Conservation (phyloP, 768 basidiomycete species). For the Boletus vermiculosoides region DNA sequence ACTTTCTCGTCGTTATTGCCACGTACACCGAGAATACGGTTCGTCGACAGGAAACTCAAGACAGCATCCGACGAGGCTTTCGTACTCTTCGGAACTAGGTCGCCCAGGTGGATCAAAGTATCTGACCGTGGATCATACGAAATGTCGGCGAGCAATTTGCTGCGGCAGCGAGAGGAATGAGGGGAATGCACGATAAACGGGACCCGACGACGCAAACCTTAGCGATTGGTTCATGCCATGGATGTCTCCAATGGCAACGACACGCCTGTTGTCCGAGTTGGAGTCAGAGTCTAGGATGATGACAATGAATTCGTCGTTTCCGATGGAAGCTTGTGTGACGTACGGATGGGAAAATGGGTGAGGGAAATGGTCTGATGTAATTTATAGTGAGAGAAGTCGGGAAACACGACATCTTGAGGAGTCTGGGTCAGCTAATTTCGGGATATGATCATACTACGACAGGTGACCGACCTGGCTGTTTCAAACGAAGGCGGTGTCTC, state of each 20-base stretch:
- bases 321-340: neutral
- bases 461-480: slow-evolving; percentile 16
- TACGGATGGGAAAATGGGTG: slow-evolving; percentile 57
- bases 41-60: slow-evolving; percentile 58
- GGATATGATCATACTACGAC: neutral
- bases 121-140: slow-evolving; percentile 62
- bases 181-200: neutral
- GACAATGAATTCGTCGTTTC: neutral
- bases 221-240: slow-evolving; percentile 78
- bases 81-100: slow-evolving; percentile 68
- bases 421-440: neutral
- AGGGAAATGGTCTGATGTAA: slow-evolving; percentile 41
- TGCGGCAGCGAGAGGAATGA: slow-evolving; percentile 26
- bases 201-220: slow-evolving; percentile 44
- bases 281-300: slow-evolving; percentile 45
- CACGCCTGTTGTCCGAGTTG: slow-evolving; percentile 40
- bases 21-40: slow-evolving; percentile 75
- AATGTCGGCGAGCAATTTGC: slow-evolving; percentile 60
- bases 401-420: slow-evolving; percentile 24
- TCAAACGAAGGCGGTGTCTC: neutral
- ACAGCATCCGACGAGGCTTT: slow-evolving; percentile 57
- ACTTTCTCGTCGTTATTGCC: slow-evolving; percentile 95
- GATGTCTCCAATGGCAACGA: slow-evolving; percentile 83
- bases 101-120: slow-evolving; percentile 78
- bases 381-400: slow-evolving; percentile 57